These are phyloP conservation scores for Colletotrichum phormii DNA, from an alignment of 2,329 filamentous ascomycete genomes.

Conservation along the genomic window DNA sequence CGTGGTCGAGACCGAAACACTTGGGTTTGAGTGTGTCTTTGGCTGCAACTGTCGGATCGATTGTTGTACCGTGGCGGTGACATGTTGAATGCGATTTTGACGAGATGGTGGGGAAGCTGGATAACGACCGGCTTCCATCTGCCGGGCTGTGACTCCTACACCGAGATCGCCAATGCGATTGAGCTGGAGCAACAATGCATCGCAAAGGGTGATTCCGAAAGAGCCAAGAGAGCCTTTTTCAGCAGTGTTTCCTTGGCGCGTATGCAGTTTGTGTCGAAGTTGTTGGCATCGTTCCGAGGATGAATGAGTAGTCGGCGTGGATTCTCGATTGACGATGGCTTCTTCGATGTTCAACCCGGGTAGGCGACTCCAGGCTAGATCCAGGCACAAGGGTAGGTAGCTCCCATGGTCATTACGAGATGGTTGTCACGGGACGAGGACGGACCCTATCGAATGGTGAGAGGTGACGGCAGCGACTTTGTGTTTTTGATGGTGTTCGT, in stretches of 20 bases:
- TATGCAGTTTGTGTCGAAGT: background rate
- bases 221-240: background rate
- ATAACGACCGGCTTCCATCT: background rate
- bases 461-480: constrained; percentile 23
- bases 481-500: constrained; percentile 6
- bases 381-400: constrained; percentile 8
- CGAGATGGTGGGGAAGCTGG: background rate
- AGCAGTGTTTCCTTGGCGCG: background rate
- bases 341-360: background rate
- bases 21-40: background rate
- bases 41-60: background rate
- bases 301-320: background rate
- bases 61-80: constrained; percentile 8
- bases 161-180: constrained; percentile 27
- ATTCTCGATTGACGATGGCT: background rate
- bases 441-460: constrained; percentile 13
- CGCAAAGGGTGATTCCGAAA: background rate
- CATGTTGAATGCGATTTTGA: background rate
- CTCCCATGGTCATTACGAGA: constrained; percentile 15
- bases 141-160: background rate
- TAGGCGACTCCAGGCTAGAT: background rate
- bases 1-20: background rate
- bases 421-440: constrained; percentile 21
- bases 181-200: background rate
- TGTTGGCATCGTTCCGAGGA: background rate